phyloP scores from a whole-genome alignment of 805 yeast genomes.

The Clavispora fructus region DNA sequence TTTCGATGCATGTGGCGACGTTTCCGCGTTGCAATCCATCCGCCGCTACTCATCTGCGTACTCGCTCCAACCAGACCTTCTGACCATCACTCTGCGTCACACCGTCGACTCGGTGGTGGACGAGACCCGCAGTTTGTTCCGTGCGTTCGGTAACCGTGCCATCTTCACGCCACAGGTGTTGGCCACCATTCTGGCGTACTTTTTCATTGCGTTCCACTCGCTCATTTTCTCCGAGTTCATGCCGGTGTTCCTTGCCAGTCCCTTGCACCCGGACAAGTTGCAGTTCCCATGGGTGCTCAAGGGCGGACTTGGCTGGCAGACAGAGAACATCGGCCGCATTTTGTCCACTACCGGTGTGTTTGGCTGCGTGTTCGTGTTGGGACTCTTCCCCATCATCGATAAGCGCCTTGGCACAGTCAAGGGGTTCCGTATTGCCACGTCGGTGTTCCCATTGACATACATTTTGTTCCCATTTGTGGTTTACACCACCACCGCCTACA shows the following conservation, averaged over 20 bases:
- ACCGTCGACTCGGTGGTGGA: conserved; percentile 6
- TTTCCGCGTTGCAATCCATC: conserved; percentile 2
- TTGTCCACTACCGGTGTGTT: conserved; percentile 50
- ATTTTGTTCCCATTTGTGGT: conserved; percentile 43
- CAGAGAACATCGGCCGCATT: conserved; percentile 45
- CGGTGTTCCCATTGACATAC: conserved; percentile 42
- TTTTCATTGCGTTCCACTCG: conserved; percentile 42
- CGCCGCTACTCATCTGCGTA: conserved; percentile 15
- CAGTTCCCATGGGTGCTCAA: conserved; percentile 43
- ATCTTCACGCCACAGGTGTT: conserved; percentile 27
- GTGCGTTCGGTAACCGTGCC: conserved; percentile 15
- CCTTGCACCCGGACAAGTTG: conserved; percentile 19
- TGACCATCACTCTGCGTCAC: conserved; percentile 4
- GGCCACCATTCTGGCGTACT: conserved; percentile 30
- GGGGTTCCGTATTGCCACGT: conserved; percentile 37
- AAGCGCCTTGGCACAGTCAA: conserved; percentile 40
- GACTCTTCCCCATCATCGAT: conserved; percentile 50
- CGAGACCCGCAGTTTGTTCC: conserved; percentile 8
- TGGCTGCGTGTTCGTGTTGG: conserved; percentile 45
- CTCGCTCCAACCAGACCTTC: conserved; percentile 11
- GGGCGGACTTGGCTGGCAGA: conserved; percentile 50
- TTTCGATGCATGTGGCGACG: conserved; percentile 2
- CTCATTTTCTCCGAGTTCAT: conserved; percentile 50
- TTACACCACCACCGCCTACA: conserved; percentile 34
- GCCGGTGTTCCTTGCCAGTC: conserved; percentile 48